A percentile compares a stretch with the other conserved stretches of the same genome.
Evolutionary conservation across 805 yeast species (phyloP).

Genomic region (Candida montana): DNA sequence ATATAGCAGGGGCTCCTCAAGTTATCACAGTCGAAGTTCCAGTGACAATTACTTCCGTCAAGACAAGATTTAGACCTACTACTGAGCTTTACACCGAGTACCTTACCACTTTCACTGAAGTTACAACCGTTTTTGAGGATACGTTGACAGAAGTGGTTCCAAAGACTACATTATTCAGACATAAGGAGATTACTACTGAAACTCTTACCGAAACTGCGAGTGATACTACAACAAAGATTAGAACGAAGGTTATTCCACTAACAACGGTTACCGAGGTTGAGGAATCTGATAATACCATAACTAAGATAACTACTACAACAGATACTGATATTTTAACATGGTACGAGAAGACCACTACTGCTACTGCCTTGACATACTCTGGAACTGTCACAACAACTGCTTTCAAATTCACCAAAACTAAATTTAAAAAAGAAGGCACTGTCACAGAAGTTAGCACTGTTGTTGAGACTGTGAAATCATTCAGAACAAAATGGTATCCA

Average conservation of each 20-base stretch:
- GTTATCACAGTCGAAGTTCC: slow-evolving; percentile 7
- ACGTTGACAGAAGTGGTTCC: slow-evolving; percentile 14
- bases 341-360: slow-evolving; percentile 7
- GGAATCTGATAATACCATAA: slow-evolving; percentile 25
- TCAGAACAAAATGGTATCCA: slow-evolving; percentile 20
- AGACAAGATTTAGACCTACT: slow-evolving; percentile 18
- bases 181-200: slow-evolving; percentile 13
- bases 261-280: slow-evolving; percentile 25
- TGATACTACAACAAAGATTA: slow-evolving; percentile 10
- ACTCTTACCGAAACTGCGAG: slow-evolving; percentile 15
- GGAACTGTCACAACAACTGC: slow-evolving; percentile 17
- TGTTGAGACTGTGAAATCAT: slow-evolving; percentile 18
- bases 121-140: slow-evolving; percentile 15
- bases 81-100: slow-evolving; percentile 17
- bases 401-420: slow-evolving; percentile 13
- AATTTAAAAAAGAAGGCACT: slow-evolving; percentile 16
- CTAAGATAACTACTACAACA: slow-evolving; percentile 20
- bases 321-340: slow-evolving; percentile 19
- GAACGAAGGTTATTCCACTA: slow-evolving; percentile 15
- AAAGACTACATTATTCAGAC: slow-evolving; percentile 17
- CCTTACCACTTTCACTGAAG: slow-evolving; percentile 14
- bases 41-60: slow-evolving; percentile 18
- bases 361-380: slow-evolving; percentile 10
- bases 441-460: slow-evolving; percentile 12
- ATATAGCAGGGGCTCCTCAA: not conserved